Evolutionary conservation across 495 filamentous ascomycete genomes (phyloP).

Genomic region (Tuber microsphaerosporum): DNA sequence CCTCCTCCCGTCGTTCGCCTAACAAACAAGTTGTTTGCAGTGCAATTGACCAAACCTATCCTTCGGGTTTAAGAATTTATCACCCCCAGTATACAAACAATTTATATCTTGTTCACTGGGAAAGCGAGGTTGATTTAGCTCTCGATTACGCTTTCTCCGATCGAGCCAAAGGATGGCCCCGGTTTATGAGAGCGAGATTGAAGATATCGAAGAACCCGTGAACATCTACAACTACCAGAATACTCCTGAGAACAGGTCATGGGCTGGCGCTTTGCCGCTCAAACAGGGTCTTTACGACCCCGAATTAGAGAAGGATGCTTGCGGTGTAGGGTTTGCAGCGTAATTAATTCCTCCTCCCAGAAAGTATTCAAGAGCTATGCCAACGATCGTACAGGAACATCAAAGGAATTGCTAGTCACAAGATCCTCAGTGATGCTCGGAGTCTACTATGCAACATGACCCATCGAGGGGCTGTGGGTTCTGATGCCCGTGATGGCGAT

Average conservation of each 20-base stretch:
- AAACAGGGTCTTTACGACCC: conserved; percentile 99
- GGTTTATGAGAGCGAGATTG: conserved; percentile 57
- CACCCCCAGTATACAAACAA: neutral
- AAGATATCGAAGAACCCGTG: conserved; percentile 53
- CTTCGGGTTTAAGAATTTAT: neutral
- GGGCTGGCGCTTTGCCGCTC: conserved; percentile 89
- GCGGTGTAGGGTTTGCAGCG: conserved; percentile 98
- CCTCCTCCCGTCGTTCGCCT: neutral
- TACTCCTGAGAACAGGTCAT: conserved; percentile 77
- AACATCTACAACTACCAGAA: conserved; percentile 77
- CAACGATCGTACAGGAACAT: conserved; percentile 61
- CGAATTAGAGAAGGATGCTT: conserved; percentile 95
- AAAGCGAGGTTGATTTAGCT: neutral
- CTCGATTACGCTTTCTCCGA: neutral
- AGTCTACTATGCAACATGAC: conserved; percentile 99
- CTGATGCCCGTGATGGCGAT: conserved; percentile 94
- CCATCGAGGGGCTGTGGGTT: conserved; percentile 95
- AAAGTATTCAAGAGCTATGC: conserved; percentile 8
- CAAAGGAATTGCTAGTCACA: conserved; percentile 95
- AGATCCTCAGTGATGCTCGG: conserved; percentile 97
- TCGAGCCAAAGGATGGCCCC: conserved; percentile 35
- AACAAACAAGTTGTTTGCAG: neutral
- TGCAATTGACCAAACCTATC: neutral
- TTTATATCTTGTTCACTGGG: neutral
- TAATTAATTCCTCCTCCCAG: conserved; percentile 44